phyloP scores from a whole-genome alignment of 2,329 filamentous ascomycete species.

The Calcarisporium arbuscula region DNA sequence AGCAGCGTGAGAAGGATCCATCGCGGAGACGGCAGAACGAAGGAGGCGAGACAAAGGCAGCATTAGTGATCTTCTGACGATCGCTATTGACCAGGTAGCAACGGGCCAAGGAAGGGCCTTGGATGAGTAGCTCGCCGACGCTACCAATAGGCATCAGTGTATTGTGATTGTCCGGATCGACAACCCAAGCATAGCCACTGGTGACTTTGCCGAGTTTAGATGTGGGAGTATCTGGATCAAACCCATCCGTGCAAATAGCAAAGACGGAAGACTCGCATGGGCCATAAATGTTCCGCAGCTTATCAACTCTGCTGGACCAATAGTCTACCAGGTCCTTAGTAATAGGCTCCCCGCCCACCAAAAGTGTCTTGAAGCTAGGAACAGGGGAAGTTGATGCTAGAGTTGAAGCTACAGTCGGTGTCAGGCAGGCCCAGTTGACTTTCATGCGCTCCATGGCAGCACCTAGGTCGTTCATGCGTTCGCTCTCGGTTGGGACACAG shows the following conservation, averaged over 20 bases:
- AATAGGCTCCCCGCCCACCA: too few species aligned
- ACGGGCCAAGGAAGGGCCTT: slow-evolving; percentile 32
- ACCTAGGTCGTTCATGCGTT: slow-evolving; percentile 11
- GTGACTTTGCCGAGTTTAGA: too few species aligned
- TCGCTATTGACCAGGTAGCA: slow-evolving; percentile 38
- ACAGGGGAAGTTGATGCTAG: too few species aligned
- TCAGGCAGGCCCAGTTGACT: slow-evolving; percentile 11
- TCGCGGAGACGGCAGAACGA: neutral
- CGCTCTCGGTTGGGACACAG: slow-evolving; percentile 13
- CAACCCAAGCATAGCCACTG: too few species aligned
- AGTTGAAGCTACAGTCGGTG: too few species aligned
- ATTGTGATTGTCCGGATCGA: slow-evolving; percentile 11
- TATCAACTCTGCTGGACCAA: too few species aligned
- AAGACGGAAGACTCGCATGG: too few species aligned
- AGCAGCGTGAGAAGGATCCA: slow-evolving; percentile 11
- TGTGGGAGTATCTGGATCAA: too few species aligned
- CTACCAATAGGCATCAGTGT: slow-evolving; percentile 13
- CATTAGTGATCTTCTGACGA: slow-evolving; percentile 18
- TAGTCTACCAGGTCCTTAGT: too few species aligned
- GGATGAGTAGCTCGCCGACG: slow-evolving; percentile 16
- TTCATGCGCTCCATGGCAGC: slow-evolving; percentile 10
- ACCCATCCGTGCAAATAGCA: too few species aligned
- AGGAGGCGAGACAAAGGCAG: slow-evolving; percentile 19
- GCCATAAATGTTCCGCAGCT: too few species aligned
- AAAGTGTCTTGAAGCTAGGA: too few species aligned